Evolutionary conservation across 2,329 filamentous ascomycete genomes (phyloP).

Genomic region (Aspergillus neotritici): DNA sequence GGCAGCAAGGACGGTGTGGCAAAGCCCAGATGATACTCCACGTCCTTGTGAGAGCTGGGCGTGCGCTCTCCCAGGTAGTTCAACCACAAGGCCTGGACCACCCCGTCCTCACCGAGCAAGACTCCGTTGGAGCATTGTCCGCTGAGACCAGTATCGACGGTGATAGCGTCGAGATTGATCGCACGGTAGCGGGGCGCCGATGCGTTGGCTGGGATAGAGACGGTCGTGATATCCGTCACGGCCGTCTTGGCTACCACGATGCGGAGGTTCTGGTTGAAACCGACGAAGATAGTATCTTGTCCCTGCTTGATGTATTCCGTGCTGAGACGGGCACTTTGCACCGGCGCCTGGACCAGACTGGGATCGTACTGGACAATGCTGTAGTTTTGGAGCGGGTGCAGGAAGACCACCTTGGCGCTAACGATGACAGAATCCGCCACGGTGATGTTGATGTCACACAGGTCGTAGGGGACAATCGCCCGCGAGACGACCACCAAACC

Average conservation of each 20-base stretch:
- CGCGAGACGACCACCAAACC: conserved; percentile 90
- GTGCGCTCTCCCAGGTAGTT: conserved; percentile 91
- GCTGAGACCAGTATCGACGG: conserved; percentile 87
- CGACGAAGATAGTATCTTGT: conserved; percentile 90
- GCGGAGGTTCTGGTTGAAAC: conserved; percentile 93
- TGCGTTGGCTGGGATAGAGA: conserved; percentile 90
- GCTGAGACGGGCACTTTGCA: conserved; percentile 80
- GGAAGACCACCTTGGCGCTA: conserved; percentile 87
- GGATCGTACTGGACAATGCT: conserved; percentile 93
- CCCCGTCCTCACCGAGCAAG: conserved; percentile 79
- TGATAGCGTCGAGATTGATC: conserved; percentile 94
- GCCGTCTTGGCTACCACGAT: conserved; percentile 91
- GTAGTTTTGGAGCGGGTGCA: conserved; percentile 96
- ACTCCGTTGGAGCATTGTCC: conserved; percentile 92
- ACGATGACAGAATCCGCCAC: conserved; percentile 96
- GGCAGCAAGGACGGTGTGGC: conserved; percentile 83
- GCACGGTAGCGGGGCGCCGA: conserved; percentile 88
- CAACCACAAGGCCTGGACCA: conserved; percentile 91
- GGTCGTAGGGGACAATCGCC: conserved; percentile 90
- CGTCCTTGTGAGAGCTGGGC: conserved; percentile 72
- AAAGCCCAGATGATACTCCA: conserved; percentile 92
- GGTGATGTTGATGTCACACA: conserved; percentile 93
- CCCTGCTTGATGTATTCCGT: conserved; percentile 82
- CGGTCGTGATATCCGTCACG: conserved; percentile 94
- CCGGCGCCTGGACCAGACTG: conserved; percentile 83